Conservation (phyloP, 179 eudicot species). For the Spergularia azorica region DNA sequence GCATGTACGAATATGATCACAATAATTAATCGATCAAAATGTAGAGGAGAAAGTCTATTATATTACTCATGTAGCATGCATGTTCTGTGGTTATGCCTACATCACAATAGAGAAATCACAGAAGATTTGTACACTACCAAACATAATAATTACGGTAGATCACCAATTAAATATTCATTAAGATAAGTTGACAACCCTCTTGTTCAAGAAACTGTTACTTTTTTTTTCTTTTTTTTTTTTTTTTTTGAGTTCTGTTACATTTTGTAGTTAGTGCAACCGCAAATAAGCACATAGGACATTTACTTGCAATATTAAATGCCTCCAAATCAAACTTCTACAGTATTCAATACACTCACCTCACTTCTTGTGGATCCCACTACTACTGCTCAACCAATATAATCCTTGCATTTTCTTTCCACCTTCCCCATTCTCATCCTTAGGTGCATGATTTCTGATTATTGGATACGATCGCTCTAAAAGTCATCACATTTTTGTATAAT, state of each 20-base stretch:
- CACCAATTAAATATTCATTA: constrained; percentile 12
- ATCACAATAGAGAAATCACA: constrained; percentile 5
- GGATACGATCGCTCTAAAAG: not conserved
- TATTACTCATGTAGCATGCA: not conserved
- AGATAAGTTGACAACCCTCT: constrained; percentile 23
- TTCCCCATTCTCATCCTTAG: not conserved
- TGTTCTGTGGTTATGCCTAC: constrained; percentile 19
- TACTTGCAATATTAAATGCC: constrained; percentile 15
- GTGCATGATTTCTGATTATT: constrained; percentile 5
- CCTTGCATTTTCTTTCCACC: constrained; percentile 21
- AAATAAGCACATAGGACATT: not conserved
- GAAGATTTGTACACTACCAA: constrained; percentile 11
- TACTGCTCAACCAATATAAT: constrained; percentile 16
- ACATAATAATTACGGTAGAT: constrained; percentile 5
- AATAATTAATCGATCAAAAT: no score
- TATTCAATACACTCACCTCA: constrained; percentile 17
- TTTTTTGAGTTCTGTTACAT: no score
- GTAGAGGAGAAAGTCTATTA: no score
- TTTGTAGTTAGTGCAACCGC: no score
- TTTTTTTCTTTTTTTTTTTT: no score
- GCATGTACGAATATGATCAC: no score
- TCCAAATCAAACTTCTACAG: not conserved
- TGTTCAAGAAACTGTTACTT: not conserved
- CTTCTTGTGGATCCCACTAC: constrained; percentile 2
- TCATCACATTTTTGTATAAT: not conserved